Percentiles rank a stretch among this genome's conserved stretches.
phyloP scores from a whole-genome alignment of 129 eudicot genomes.

The Helichrysum umbraculigerum region DNA sequence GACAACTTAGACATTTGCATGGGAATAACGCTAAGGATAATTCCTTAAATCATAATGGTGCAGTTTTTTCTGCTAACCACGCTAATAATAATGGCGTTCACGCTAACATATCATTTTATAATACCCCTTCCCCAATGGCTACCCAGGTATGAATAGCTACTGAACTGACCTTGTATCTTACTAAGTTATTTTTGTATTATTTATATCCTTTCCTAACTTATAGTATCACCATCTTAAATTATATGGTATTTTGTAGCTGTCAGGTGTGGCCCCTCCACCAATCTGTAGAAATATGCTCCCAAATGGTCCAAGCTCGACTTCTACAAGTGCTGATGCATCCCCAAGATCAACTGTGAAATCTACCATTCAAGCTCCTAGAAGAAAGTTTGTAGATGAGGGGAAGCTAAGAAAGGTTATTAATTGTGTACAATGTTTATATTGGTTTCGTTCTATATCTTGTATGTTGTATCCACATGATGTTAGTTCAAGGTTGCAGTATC shows the following conservation, averaged over 20 bases:
- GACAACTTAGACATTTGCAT: constrained; percentile 53
- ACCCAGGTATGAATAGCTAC: constrained; percentile 57
- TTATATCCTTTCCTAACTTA: neutral
- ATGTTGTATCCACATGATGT: neutral
- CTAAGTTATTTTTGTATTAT: neutral
- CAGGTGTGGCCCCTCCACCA: constrained; percentile 94
- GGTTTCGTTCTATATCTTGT: neutral
- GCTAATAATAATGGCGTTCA: constrained; percentile 54
- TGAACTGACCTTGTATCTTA: neutral
- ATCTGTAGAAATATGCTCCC: constrained; percentile 68
- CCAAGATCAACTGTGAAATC: constrained; percentile 74
- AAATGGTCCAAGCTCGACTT: constrained; percentile 53
- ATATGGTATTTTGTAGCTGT: constrained; percentile 54
- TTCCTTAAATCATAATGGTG: constrained; percentile 62
- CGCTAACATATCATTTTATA: constrained; percentile 61
- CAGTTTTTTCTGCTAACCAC: constrained; percentile 49
- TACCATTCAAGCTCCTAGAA: constrained; percentile 81
- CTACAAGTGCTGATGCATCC: constrained; percentile 62
- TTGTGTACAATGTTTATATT: neutral
- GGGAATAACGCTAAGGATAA: constrained; percentile 53
- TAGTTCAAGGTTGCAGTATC: neutral
- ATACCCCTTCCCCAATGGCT: constrained; percentile 94
- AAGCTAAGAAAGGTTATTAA: constrained; percentile 81
- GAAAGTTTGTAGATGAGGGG: constrained; percentile 95
- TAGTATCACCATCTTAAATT: neutral